A percentile compares a stretch with the other conserved stretches of the same genome.
Conservation (phyloP, 2,329 filamentous ascomycete species). For the Aspergillus eucalypticola region DNA sequence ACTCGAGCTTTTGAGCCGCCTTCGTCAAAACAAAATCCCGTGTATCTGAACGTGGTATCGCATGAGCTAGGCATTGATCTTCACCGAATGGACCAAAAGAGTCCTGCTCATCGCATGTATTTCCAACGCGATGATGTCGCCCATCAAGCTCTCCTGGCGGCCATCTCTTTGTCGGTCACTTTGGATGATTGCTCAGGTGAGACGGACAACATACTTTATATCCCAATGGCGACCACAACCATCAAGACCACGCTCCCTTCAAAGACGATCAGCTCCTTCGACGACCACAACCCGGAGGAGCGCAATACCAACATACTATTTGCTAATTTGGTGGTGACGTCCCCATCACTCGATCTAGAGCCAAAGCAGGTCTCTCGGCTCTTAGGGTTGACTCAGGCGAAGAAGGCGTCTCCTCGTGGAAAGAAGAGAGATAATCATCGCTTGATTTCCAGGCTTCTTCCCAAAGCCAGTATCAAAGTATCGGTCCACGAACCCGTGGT, state of each 20-base stretch:
- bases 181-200: slow-evolving; percentile 86
- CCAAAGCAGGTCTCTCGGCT: slow-evolving; percentile 87
- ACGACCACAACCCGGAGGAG: slow-evolving; percentile 71
- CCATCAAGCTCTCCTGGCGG: slow-evolving; percentile 89
- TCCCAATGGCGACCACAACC: slow-evolving; percentile 96
- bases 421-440: slow-evolving; percentile 57
- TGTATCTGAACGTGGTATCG: slow-evolving; percentile 85
- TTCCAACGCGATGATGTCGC: slow-evolving; percentile 90
- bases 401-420: slow-evolving; percentile 42
- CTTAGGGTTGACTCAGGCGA: slow-evolving; percentile 69
- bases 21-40: slow-evolving; percentile 66
- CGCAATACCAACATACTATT: slow-evolving; percentile 95
- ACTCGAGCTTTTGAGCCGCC: slow-evolving; percentile 75
- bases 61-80: slow-evolving; percentile 95
- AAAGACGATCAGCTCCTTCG: slow-evolving; percentile 81
- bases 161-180: slow-evolving; percentile 87
- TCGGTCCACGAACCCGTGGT: slow-evolving; percentile 96
- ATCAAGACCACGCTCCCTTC: slow-evolving; percentile 92
- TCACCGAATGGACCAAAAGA: slow-evolving; percentile 85
- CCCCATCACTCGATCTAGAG: slow-evolving; percentile 88
- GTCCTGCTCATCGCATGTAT: slow-evolving; percentile 96
- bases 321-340: slow-evolving; percentile 93
- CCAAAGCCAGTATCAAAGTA: slow-evolving; percentile 91
- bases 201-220: slow-evolving; percentile 83
- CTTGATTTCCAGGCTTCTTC: slow-evolving; percentile 84